Evolutionary conservation across 169 alveolate genomes (phyloP).

Genomic region (Babesia ovis): DNA sequence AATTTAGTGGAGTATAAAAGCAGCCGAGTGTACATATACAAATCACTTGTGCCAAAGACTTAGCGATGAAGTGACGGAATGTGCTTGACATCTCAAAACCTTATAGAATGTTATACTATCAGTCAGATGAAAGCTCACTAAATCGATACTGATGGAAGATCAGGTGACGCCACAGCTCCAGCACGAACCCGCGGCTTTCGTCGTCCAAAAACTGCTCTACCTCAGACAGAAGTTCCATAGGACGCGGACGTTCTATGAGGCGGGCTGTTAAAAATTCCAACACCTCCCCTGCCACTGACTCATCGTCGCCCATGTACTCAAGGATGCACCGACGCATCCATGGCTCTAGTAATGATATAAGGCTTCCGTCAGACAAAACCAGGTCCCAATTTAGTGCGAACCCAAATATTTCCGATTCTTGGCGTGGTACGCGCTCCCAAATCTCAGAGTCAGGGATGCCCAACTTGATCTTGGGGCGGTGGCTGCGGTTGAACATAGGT

Average conservation of each 20-base stretch:
- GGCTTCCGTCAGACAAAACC: conserved; percentile 51
- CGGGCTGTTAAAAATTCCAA: conserved; percentile 70
- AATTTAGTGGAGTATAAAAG: background rate
- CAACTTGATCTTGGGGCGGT: conserved; percentile 31
- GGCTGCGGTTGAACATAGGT: conserved; percentile 46
- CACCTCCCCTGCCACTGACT: conserved; percentile 72
- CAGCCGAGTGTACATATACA: background rate
- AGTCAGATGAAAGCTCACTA: conserved; percentile 2
- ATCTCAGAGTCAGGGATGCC: conserved; percentile 37
- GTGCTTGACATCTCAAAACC: background rate
- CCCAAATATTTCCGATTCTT: conserved; percentile 65
- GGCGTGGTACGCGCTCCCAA: conserved; percentile 54
- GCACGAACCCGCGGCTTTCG: conserved; percentile 79
- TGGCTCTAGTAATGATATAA: conserved; percentile 72
- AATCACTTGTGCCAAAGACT: background rate
- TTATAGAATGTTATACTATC: background rate
- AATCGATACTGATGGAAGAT: conserved; percentile 65
- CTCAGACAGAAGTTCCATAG: conserved; percentile 74
- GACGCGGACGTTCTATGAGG: conserved; percentile 72
- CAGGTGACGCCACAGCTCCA: conserved; percentile 77
- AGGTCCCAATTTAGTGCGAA: conserved; percentile 74
- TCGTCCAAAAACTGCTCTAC: conserved; percentile 81
- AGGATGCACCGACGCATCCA: conserved; percentile 78
- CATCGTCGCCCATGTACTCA: conserved; percentile 85
- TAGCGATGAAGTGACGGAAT: background rate